Evolutionary conservation across 495 filamentous ascomycete genomes (phyloP).

Genomic region (Penicillium cataractarum): DNA sequence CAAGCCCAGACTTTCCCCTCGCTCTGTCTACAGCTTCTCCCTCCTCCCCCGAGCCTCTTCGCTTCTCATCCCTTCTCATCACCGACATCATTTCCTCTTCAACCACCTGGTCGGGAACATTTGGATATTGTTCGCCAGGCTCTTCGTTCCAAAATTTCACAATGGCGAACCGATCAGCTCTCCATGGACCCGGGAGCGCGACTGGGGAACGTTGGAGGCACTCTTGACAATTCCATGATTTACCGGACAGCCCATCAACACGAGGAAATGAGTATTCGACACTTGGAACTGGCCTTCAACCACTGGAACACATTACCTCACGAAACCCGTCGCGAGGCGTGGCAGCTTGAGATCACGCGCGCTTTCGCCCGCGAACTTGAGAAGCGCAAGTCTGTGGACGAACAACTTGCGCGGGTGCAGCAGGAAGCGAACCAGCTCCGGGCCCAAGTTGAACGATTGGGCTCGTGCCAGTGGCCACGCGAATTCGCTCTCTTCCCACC

Average conservation of each 20-base stretch:
- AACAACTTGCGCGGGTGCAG: slow-evolving; percentile 61
- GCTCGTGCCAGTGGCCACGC: slow-evolving; percentile 67
- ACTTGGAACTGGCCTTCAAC: slow-evolving; percentile 69
- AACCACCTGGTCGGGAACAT: slow-evolving; percentile 70
- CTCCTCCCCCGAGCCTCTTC: slow-evolving; percentile 76
- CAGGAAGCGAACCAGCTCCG: slow-evolving; percentile 76
- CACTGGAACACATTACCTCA: slow-evolving; percentile 67
- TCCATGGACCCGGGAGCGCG: slow-evolving; percentile 32
- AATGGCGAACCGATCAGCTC: slow-evolving; percentile 56
- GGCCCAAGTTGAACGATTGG: slow-evolving; percentile 68
- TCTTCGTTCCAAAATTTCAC: slow-evolving; percentile 65
- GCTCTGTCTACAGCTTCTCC: slow-evolving; percentile 77
- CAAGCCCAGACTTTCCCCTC: slow-evolving; percentile 79
- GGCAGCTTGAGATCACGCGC: slow-evolving; percentile 78
- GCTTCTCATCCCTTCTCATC: slow-evolving; percentile 70
- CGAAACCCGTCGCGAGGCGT: slow-evolving; percentile 62
- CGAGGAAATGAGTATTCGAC: slow-evolving; percentile 61
- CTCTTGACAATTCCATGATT: slow-evolving; percentile 45
- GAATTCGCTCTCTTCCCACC: slow-evolving; percentile 72
- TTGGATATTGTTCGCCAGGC: slow-evolving; percentile 68
- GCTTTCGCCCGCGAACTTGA: slow-evolving; percentile 70
- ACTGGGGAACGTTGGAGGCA: slow-evolving; percentile 29
- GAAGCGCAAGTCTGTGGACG: slow-evolving; percentile 62
- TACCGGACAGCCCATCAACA: slow-evolving; percentile 56
- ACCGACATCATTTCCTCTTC: slow-evolving; percentile 71